Percentiles rank a stretch among this genome's conserved stretches.
These are phyloP conservation scores for Paraphoma chrysanthemicola DNA, from an alignment of 2,329 filamentous ascomycete genomes.

Conservation along the genomic window DNA sequence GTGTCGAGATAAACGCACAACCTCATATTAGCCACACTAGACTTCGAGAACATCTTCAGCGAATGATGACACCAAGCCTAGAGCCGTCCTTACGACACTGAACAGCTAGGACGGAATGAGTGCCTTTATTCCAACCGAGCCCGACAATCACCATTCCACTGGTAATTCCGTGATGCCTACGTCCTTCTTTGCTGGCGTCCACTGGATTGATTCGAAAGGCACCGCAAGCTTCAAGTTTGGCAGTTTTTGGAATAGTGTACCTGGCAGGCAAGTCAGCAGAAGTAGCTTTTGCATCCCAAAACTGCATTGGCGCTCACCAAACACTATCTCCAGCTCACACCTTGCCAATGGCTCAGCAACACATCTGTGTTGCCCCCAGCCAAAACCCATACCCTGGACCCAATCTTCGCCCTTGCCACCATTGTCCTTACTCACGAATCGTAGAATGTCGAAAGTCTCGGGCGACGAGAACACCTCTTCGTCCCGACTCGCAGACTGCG, in stretches of 20 bases:
- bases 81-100: not conserved
- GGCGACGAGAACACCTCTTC: conserved; percentile 44
- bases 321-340: conserved; percentile 53
- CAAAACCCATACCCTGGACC: conserved; percentile 53
- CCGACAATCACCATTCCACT: conserved; percentile 38
- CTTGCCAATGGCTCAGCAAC: conserved; percentile 55
- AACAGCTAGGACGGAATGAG: not conserved
- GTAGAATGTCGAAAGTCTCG: conserved; percentile 50
- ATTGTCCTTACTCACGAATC: conserved; percentile 19
- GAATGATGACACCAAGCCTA: no score
- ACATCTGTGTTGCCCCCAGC: conserved; percentile 57
- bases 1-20: not conserved
- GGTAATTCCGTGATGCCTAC: conserved; percentile 52
- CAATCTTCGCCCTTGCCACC: conserved; percentile 20
- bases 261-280: not conserved
- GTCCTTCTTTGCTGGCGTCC: conserved; percentile 48
- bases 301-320: conserved; percentile 41
- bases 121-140: no score
- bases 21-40: no score
- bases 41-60: no score
- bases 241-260: conserved; percentile 48
- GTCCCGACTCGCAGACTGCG: conserved; percentile 52
- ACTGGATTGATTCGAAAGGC: conserved; percentile 51
- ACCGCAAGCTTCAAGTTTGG: conserved; percentile 51
- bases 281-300: not conserved